A percentile compares a stretch with the other conserved stretches of the same genome.
Conservation (phyloP, 345 rosid species). For the Moricandia arvensis region DNA sequence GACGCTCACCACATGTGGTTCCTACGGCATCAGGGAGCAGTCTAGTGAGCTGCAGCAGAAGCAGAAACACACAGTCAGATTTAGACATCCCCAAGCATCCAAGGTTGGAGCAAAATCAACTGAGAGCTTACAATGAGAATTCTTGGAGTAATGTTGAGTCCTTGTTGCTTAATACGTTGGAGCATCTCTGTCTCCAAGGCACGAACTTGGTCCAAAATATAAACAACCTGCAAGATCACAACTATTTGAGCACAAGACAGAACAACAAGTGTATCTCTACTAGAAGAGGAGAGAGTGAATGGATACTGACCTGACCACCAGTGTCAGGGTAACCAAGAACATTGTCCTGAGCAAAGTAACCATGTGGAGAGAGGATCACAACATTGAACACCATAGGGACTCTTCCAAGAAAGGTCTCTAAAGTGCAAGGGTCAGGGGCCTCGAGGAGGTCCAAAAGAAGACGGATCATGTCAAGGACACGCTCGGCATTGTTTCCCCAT, state of each 20-base stretch:
- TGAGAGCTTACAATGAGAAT: conserved; percentile 67
- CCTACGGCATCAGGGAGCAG: conserved; percentile 87
- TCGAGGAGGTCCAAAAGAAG: conserved; percentile 90
- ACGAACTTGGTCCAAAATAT: conserved; percentile 92
- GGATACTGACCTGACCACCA: conserved; percentile 69
- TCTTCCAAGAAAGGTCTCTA: conserved; percentile 73
- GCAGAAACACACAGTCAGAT: not conserved
- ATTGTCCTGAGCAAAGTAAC: conserved; percentile 91
- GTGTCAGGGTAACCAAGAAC: conserved; percentile 95
- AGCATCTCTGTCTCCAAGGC: conserved; percentile 88
- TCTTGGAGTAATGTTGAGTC: conserved; percentile 77
- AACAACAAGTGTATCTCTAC: not conserved
- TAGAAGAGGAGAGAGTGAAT: not conserved
- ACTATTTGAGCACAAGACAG: not conserved
- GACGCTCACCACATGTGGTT: conserved; percentile 86
- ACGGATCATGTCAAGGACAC: conserved; percentile 71
- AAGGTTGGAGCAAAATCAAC: not conserved
- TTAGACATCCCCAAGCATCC: not conserved
- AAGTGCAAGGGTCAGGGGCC: conserved; percentile 90
- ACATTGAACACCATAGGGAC: conserved; percentile 88
- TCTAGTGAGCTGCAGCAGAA: conserved; percentile 54
- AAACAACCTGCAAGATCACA: conserved; percentile 59
- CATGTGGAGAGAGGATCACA: conserved; percentile 86
- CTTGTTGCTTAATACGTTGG: conserved; percentile 73
- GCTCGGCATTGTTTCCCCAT: conserved; percentile 80